Conservation (phyloP, 2,329 filamentous ascomycete species). For the Pyrenophora tritici-repentis region DNA sequence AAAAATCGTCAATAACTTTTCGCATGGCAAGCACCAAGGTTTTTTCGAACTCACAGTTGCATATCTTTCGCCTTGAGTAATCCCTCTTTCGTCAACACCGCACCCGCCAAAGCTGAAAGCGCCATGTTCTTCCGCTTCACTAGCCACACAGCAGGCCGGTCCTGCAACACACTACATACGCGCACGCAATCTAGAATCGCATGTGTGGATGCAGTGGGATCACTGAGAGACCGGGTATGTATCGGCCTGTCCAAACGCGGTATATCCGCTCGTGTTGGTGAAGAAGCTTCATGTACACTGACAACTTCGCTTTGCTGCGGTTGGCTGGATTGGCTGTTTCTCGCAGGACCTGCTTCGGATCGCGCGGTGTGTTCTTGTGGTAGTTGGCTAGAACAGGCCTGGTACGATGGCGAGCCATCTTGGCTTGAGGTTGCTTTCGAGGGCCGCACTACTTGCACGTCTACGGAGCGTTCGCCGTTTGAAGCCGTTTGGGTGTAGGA, state of each 20-base stretch:
- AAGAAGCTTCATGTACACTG: too few relatives aligned
- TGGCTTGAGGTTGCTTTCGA: slow-evolving; percentile 13
- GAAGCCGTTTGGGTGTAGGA: not conserved
- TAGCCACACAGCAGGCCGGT: slow-evolving; percentile 37
- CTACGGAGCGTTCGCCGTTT: slow-evolving; percentile 20
- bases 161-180: slow-evolving; percentile 29
- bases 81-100: slow-evolving; percentile 35
- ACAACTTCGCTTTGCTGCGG: not conserved
- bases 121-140: slow-evolving; percentile 30
- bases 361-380: not conserved
- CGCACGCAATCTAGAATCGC: slow-evolving; percentile 8
- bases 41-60: slow-evolving; percentile 25
- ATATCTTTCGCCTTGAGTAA: slow-evolving; percentile 31
- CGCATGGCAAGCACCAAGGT: too few relatives aligned
- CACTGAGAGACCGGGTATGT: not conserved
- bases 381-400: not conserved
- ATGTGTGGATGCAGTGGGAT: not conserved
- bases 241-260: too few relatives aligned
- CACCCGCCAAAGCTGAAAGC: slow-evolving; percentile 35
- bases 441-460: slow-evolving; percentile 18
- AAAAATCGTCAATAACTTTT: too few relatives aligned
- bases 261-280: too few relatives aligned
- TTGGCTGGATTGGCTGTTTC: not conserved
- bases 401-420: not conserved
- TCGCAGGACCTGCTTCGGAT: too few relatives aligned